phyloP scores from a whole-genome alignment of 805 yeast species.

The Ascoidea asiatica region DNA sequence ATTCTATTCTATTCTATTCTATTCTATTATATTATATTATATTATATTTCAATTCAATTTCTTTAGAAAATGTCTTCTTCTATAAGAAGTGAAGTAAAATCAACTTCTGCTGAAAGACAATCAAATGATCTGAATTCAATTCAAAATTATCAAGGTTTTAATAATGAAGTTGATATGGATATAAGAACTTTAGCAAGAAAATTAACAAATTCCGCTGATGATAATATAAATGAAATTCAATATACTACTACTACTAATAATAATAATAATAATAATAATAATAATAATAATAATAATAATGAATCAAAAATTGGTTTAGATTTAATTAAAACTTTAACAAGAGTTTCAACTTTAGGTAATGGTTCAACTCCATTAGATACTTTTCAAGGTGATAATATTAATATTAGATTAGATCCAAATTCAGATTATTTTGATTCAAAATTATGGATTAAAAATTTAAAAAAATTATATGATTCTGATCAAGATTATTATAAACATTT shows the following conservation, averaged over 20 bases:
- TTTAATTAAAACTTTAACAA: neutral
- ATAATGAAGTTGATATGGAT: conserved; percentile 15
- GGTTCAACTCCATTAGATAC: neutral
- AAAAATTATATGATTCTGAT: conserved; percentile 35
- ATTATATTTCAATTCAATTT: no score
- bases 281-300: no score
- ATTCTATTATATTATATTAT: no score
- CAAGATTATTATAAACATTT: conserved; percentile 48
- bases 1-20: no score
- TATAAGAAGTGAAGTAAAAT: no score
- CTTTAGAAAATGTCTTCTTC: no score
- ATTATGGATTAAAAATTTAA: conserved; percentile 53
- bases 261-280: no score
- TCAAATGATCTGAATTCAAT: neutral
- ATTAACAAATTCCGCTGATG: conserved; percentile 15
- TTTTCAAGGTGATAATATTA: conserved; percentile 15
- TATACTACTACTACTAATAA: conserved; percentile 10
- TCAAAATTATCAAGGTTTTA: conserved; percentile 19
- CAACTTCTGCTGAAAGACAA: no score
- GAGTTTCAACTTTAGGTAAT: neutral
- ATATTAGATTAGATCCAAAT: conserved; percentile 42
- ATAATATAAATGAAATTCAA: conserved; percentile 10
- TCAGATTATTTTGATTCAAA: conserved; percentile 39
- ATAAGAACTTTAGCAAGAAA: conserved; percentile 26
- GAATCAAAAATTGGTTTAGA: no score